Evolutionary conservation across 2,329 filamentous ascomycete species (phyloP).

Genomic region (Colletotrichum chrysophilum): DNA sequence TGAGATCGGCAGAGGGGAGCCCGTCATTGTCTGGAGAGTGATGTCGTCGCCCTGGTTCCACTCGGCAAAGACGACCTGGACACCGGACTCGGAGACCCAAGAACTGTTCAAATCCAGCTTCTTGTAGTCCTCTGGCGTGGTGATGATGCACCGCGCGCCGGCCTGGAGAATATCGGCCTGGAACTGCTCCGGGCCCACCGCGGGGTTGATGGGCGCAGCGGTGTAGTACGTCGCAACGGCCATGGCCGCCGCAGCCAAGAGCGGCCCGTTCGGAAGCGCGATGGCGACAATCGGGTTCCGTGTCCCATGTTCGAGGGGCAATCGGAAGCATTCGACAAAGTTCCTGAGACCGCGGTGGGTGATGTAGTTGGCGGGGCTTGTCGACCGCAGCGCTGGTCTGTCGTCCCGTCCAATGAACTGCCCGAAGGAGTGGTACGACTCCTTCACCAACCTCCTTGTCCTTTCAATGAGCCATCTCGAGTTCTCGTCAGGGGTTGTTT

Average conservation of each 20-base stretch:
- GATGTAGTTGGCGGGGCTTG: slow-evolving; percentile 29
- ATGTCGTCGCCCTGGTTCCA: slow-evolving; percentile 42
- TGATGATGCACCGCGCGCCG: slow-evolving; percentile 51
- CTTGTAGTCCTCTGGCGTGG: slow-evolving; percentile 42
- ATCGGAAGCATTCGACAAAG: slow-evolving; percentile 36
- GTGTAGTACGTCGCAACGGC: slow-evolving; percentile 55
- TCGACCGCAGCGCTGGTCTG: slow-evolving; percentile 32
- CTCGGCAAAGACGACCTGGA: slow-evolving; percentile 44
- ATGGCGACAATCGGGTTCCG: slow-evolving; percentile 52
- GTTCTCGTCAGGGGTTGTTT: slow-evolving; percentile 27
- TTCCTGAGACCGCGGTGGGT: slow-evolving; percentile 34
- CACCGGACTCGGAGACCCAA: slow-evolving; percentile 34
- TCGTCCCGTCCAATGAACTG: slow-evolving; percentile 35
- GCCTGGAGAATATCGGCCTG: slow-evolving; percentile 53
- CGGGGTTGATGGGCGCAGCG: slow-evolving; percentile 56
- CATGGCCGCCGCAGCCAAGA: slow-evolving; percentile 55
- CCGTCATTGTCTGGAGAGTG: slow-evolving; percentile 26
- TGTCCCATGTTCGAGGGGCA: slow-evolving; percentile 26
- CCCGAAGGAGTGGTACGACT: slow-evolving; percentile 41
- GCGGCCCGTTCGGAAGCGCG: slow-evolving; percentile 57
- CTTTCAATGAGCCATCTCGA: slow-evolving; percentile 22
- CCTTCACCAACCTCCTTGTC: slow-evolving; percentile 29
- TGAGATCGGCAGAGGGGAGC: slow-evolving; percentile 1
- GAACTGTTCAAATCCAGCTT: slow-evolving; percentile 39
- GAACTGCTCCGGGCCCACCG: slow-evolving; percentile 54